Percentiles rank a stretch among this genome's conserved stretches.
Evolutionary conservation across 257 asterid genomes (phyloP).

Genomic region (Solanum chmielewskii): DNA sequence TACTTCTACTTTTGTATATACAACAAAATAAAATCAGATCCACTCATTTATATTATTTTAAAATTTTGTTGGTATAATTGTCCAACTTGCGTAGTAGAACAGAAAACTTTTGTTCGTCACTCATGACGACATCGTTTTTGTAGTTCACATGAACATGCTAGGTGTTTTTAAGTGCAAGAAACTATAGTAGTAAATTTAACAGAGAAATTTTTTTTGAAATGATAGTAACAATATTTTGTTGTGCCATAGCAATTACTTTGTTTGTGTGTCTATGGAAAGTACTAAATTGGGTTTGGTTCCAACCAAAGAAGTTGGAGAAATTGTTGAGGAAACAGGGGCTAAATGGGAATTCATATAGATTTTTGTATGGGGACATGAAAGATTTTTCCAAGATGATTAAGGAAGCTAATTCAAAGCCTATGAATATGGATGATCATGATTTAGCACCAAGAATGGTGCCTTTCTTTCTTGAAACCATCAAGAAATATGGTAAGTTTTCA

Average conservation of each 20-base stretch:
- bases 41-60: too few relatives aligned
- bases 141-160: not conserved
- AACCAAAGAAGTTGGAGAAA: constrained; percentile 8
- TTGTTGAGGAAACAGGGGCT: constrained; percentile 13
- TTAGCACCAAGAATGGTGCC: not conserved
- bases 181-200: not conserved
- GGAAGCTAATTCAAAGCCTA: constrained; percentile 2
- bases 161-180: not conserved
- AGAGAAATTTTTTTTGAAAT: not conserved
- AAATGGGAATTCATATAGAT: constrained; percentile 20
- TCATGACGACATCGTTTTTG: not conserved
- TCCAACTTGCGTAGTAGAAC: not conserved
- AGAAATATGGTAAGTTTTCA: constrained; percentile 4
- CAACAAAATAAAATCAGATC: too few relatives aligned
- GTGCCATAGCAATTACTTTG: not conserved
- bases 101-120: not conserved
- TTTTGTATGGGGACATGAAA: constrained; percentile 12
- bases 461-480: not conserved
- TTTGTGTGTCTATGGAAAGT: not conserved
- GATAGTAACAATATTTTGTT: not conserved
- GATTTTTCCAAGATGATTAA: not conserved
- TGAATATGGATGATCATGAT: constrained; percentile 1
- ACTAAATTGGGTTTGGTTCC: constrained; percentile 6
- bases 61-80: not conserved
- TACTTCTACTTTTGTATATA: too few relatives aligned